phyloP scores from a whole-genome alignment of 306 rosid genomes.

The Adenanthera pavonina region DNA sequence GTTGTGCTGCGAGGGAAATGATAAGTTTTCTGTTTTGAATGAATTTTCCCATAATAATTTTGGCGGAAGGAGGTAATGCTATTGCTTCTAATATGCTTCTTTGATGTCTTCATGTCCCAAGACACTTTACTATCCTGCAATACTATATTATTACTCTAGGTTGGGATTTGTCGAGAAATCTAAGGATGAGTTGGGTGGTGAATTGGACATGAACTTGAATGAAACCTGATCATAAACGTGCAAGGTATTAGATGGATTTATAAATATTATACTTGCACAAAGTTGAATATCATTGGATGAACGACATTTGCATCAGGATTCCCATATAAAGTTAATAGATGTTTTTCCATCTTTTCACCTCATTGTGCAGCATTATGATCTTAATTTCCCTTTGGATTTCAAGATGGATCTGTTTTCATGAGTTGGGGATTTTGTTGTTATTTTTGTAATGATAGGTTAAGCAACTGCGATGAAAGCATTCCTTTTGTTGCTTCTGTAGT shows the following conservation, averaged over 20 bases:
- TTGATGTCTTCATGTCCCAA: no score
- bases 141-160: neutral
- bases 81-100: neutral
- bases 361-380: conserved; percentile 23
- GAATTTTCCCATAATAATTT: neutral
- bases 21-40: neutral
- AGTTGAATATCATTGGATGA: neutral
- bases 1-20: neutral
- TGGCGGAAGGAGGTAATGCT: neutral
- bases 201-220: neutral
- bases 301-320: neutral
- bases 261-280: neutral
- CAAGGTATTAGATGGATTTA: neutral
- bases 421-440: conserved; percentile 12
- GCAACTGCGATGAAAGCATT: conserved; percentile 19
- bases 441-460: neutral
- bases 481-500: conserved; percentile 22
- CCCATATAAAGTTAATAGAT: neutral
- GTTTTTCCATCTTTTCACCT: neutral
- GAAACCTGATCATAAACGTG: neutral
- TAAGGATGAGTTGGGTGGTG: neutral
- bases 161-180: neutral
- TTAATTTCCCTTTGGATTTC: conserved; percentile 8
- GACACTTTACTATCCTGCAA: neutral
- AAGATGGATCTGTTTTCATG: conserved; percentile 25